phyloP scores from a whole-genome alignment of 73 alveolate species.

The Paramecium tetraurelia region DNA sequence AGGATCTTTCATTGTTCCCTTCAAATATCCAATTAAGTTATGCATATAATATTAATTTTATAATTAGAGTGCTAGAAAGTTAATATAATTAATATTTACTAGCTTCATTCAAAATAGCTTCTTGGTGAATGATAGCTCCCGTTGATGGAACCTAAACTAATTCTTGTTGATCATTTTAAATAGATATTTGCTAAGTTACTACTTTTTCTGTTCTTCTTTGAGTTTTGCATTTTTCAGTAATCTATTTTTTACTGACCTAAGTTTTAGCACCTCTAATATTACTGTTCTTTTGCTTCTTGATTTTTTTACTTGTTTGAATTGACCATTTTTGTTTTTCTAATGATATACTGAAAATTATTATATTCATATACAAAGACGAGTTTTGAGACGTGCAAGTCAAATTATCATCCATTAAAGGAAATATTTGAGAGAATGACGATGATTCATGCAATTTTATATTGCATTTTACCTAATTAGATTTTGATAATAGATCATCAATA shows the following conservation, averaged over 20 bases:
- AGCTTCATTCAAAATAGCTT: neutral
- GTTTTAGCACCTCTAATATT: neutral
- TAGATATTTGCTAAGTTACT: neutral
- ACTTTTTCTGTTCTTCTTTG: neutral
- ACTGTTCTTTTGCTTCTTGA: neutral
- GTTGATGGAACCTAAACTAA: neutral
- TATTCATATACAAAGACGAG: neutral
- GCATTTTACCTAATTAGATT: neutral
- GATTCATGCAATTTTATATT: neutral
- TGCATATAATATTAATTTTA: neutral
- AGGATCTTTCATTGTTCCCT: neutral
- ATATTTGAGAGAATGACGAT: neutral
- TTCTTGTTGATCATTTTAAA: neutral
- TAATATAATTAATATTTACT: neutral
- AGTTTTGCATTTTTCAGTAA: neutral
- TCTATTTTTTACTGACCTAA: neutral
- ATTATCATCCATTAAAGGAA: neutral
- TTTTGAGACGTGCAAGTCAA: neutral
- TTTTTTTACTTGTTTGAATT: neutral
- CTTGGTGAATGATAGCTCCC: neutral
- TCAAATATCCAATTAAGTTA: neutral
- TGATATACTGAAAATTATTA: neutral
- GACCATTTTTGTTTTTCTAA: neutral
- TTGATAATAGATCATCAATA: neutral
- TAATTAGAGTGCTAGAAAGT: neutral